phyloP scores from a whole-genome alignment of 164 flowering plant genomes.

The Tetrastigma voinierianum region DNA sequence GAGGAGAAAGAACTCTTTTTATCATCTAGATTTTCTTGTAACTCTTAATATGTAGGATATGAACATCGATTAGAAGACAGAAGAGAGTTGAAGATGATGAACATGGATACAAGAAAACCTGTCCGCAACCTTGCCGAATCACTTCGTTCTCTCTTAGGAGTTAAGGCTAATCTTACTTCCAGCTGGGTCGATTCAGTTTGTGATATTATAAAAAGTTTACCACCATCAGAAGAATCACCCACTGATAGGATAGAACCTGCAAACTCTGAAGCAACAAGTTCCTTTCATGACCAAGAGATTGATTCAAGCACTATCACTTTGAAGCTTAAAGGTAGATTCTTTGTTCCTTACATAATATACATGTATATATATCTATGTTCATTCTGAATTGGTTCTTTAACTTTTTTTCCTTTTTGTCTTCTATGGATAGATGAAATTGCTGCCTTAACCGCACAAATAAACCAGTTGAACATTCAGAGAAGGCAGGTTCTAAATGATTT shows the following conservation, averaged over 20 bases:
- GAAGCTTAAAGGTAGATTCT: conserved; percentile 28
- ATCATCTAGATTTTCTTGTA: no score
- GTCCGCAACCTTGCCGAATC: conserved; percentile 36
- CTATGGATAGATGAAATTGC: conserved; percentile 40
- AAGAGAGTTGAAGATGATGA: conserved; percentile 5
- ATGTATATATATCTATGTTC: neutral
- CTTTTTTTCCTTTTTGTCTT: neutral
- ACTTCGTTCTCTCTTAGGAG: conserved; percentile 45
- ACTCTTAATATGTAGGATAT: no score
- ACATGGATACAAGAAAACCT: conserved; percentile 27
- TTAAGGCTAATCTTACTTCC: conserved; percentile 39
- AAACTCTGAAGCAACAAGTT: conserved; percentile 5
- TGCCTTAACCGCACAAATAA: conserved; percentile 19
- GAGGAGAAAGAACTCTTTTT: no score
- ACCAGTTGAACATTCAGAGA: conserved; percentile 38
- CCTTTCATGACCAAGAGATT: conserved; percentile 13
- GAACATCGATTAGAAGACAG: no score
- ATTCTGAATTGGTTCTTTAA: no score
- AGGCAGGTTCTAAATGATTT: conserved; percentile 44
- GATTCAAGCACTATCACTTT: conserved; percentile 11
- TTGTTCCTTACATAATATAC: no score
- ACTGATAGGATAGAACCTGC: neutral
- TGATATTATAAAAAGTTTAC: conserved; percentile 32
- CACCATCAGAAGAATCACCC: conserved; percentile 23
- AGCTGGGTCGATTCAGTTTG: conserved; percentile 51